phyloP scores from a whole-genome alignment of 2,329 filamentous ascomycete species.

The Onygena corvina region DNA sequence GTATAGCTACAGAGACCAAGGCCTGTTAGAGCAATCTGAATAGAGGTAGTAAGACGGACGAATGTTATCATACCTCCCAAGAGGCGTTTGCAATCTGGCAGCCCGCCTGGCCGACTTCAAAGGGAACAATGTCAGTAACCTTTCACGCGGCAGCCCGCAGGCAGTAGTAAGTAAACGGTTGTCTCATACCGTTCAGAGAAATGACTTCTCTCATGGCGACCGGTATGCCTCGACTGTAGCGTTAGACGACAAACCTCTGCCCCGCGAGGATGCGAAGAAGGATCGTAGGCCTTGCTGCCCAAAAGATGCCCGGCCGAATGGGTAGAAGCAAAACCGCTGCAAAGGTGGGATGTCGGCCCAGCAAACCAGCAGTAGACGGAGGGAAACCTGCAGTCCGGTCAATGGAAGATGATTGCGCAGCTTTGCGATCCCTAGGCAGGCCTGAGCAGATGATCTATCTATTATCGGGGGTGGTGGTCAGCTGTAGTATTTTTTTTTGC shows the following conservation, averaged over 20 bases:
- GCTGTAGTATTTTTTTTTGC: neutral
- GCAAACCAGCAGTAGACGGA: no score
- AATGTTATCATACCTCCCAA: constrained; percentile 70
- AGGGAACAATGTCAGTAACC: constrained; percentile 25
- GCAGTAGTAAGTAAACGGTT: constrained; percentile 26
- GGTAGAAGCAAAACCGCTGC: neutral
- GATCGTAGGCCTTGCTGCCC: neutral
- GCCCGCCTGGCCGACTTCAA: constrained; percentile 93
- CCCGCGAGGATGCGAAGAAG: neutral
- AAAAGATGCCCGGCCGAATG: neutral
- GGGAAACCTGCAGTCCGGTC: no score
- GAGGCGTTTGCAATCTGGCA: constrained; percentile 99
- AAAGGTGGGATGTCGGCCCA: neutral
- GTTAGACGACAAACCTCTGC: neutral
- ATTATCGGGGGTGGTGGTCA: neutral
- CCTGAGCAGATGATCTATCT: neutral
- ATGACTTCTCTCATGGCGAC: constrained; percentile 89
- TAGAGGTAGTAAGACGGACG: constrained; percentile 19
- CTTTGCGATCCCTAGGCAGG: neutral
- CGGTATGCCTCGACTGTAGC: neutral
- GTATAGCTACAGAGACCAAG: constrained; percentile 61
- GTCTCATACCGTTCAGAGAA: constrained; percentile 98
- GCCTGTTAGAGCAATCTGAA: constrained; percentile 24
- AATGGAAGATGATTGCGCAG: no score
- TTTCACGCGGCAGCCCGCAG: constrained; percentile 39